These are phyloP conservation scores for Rhododendron ovatum DNA, from an alignment of 148 eudicot genomes.

Conservation along the genomic window DNA sequence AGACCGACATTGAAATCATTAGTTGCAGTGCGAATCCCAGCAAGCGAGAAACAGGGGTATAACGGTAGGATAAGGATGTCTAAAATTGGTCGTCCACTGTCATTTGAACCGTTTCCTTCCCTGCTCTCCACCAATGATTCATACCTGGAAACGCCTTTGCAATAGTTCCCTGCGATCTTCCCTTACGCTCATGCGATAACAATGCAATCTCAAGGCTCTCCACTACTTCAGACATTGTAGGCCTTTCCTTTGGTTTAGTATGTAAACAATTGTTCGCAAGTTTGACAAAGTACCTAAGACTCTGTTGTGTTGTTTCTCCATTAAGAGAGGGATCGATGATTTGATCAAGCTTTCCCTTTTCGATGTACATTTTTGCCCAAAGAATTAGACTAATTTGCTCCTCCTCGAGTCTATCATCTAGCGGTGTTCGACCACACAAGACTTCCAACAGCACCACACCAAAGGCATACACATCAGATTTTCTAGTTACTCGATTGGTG, in stretches of 20 bases:
- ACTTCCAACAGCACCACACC: neutral
- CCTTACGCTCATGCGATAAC: no score
- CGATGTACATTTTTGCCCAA: neutral
- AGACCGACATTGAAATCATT: no score
- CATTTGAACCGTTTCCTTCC: no score
- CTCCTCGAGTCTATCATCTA: neutral
- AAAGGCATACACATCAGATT: neutral
- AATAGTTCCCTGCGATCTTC: no score
- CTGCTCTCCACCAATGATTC: no score
- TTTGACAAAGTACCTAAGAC: neutral
- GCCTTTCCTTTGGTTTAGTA: neutral
- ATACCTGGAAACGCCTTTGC: no score
- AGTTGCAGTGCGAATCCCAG: no score
- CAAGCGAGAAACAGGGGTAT: no score
- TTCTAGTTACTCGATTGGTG: neutral
- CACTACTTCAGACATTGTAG: neutral
- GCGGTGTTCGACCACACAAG: neutral
- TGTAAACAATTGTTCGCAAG: neutral
- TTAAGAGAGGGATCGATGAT: neutral
- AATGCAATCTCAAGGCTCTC: neutral
- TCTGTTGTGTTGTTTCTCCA: neutral
- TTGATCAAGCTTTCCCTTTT: neutral
- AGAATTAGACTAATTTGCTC: neutral
- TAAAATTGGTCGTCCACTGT: no score
- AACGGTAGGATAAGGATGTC: no score